phyloP scores from a whole-genome alignment of 2,329 filamentous ascomycete genomes.

The Thelonectria blattea region DNA sequence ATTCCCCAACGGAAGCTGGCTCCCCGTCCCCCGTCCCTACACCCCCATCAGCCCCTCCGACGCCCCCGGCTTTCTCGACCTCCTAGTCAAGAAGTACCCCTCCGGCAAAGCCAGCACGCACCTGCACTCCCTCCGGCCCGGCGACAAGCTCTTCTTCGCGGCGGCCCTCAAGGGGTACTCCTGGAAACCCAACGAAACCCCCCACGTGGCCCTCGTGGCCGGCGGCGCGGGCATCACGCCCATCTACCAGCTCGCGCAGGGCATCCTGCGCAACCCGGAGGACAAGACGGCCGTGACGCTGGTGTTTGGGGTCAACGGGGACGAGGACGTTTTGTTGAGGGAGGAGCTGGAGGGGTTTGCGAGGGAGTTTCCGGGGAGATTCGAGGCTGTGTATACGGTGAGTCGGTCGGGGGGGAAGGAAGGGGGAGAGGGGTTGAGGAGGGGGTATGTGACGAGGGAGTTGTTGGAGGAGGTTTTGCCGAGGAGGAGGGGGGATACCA shows the following conservation, averaged over 20 bases:
- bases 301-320: constrained; percentile 70
- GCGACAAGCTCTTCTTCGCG: constrained; percentile 65
- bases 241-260: constrained; percentile 67
- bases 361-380: constrained; percentile 57
- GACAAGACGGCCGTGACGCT: constrained; percentile 69
- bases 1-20: constrained; percentile 60
- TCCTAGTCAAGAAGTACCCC: constrained; percentile 73
- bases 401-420: constrained; percentile 46
- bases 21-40: constrained; percentile 69
- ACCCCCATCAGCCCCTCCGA: constrained; percentile 65
- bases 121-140: constrained; percentile 69
- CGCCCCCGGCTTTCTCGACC: constrained; percentile 63
- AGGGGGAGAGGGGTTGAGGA: constrained; percentile 48
- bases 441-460: constrained; percentile 64
- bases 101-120: constrained; percentile 68
- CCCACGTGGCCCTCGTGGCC: constrained; percentile 68
- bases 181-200: constrained; percentile 58
- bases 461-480: constrained; percentile 58
- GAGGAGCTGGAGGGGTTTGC: constrained; percentile 63
- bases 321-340: constrained; percentile 63
- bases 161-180: constrained; percentile 58
- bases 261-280: constrained; percentile 65
- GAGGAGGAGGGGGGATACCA: constrained; percentile 47
- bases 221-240: constrained; percentile 78
- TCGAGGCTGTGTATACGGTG: constrained; percentile 65